These are phyloP conservation scores for Xylaria sp. DNA, from an alignment of 2,329 filamentous ascomycete genomes.

Conservation along the genomic window DNA sequence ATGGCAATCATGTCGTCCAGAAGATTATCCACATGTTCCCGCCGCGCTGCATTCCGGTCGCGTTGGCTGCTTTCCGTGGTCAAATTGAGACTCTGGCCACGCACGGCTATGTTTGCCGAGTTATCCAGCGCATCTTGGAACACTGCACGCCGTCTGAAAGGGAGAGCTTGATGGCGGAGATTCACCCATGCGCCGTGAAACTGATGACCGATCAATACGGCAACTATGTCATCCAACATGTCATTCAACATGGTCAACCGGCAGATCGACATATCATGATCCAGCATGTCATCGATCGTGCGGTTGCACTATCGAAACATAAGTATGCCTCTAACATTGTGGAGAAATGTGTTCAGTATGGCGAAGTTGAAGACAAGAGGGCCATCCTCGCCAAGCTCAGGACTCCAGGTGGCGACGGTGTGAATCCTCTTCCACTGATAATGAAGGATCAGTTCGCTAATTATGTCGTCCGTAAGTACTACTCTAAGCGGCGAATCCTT, in stretches of 20 bases:
- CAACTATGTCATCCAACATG: slow-evolving; percentile 93
- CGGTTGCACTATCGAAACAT: slow-evolving; percentile 79
- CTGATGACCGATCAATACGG: slow-evolving; percentile 86
- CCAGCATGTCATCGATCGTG: slow-evolving; percentile 62
- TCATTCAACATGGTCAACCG: slow-evolving; percentile 71
- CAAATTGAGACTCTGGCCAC: slow-evolving; percentile 69
- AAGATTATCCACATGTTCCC: slow-evolving; percentile 83
- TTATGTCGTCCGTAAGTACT: slow-evolving; percentile 85
- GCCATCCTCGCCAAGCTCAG: slow-evolving; percentile 62
- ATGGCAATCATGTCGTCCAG: slow-evolving; percentile 95
- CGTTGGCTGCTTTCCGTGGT: slow-evolving; percentile 73
- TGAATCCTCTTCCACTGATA: slow-evolving; percentile 65
- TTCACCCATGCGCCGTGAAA: slow-evolving; percentile 64
- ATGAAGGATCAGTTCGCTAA: slow-evolving; percentile 93
- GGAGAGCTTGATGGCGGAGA: slow-evolving; percentile 66
- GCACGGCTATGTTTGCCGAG: slow-evolving; percentile 83
- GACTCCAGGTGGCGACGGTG: slow-evolving; percentile 56
- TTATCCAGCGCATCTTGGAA: slow-evolving; percentile 89
- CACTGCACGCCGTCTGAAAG: slow-evolving; percentile 68
- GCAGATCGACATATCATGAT: slow-evolving; percentile 72
- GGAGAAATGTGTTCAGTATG: slow-evolving; percentile 79
- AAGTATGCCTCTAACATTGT: slow-evolving; percentile 98
- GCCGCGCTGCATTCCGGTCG: slow-evolving; percentile 72
- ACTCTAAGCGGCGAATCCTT: neutral
- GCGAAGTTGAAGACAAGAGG: slow-evolving; percentile 62